A percentile compares a stretch with the other conserved stretches of the same genome.
These are phyloP conservation scores for Ambrosiella cleistominuta DNA, from an alignment of 2,329 filamentous ascomycete species.

Conservation along the genomic window DNA sequence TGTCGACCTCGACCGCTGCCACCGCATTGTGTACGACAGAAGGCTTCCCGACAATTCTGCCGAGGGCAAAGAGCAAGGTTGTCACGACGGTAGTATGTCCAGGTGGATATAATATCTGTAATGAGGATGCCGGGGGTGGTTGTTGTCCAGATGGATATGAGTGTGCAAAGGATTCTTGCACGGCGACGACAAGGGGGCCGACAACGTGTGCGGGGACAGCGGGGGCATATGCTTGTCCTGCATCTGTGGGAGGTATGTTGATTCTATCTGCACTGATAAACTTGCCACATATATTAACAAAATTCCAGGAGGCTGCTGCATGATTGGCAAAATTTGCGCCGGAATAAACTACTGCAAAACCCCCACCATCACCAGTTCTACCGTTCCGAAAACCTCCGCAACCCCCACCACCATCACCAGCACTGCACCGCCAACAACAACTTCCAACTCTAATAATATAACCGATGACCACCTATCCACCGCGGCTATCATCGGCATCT, in stretches of 20 bases:
- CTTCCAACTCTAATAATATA: not conserved
- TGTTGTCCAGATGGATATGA: conserved; percentile 32
- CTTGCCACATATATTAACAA: not conserved
- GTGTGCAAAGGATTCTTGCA: conserved; percentile 24
- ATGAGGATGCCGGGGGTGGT: conserved; percentile 24
- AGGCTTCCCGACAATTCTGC: not conserved
- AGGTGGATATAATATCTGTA: conserved; percentile 20
- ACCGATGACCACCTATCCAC: not conserved
- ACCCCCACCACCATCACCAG: not conserved
- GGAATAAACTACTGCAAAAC: conserved; percentile 24
- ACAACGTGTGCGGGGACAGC: not conserved
- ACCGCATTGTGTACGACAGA: not conserved
- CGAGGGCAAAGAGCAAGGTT: no score
- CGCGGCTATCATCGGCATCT: conserved; percentile 10
- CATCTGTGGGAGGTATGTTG: conserved; percentile 1
- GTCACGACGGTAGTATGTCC: conserved; percentile 14
- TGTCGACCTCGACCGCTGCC: not conserved
- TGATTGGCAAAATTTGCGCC: conserved; percentile 28
- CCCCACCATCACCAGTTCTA: conserved; percentile 24
- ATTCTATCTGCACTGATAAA: not conserved
- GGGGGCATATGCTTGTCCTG: conserved; percentile 4
- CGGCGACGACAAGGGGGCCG: conserved; percentile 14
- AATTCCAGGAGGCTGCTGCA: conserved; percentile 26
- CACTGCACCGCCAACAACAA: not conserved
- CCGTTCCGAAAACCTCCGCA: not conserved